Conservation (phyloP, 2,329 filamentous ascomycete genomes). For the Pyricularia sp. region DNA sequence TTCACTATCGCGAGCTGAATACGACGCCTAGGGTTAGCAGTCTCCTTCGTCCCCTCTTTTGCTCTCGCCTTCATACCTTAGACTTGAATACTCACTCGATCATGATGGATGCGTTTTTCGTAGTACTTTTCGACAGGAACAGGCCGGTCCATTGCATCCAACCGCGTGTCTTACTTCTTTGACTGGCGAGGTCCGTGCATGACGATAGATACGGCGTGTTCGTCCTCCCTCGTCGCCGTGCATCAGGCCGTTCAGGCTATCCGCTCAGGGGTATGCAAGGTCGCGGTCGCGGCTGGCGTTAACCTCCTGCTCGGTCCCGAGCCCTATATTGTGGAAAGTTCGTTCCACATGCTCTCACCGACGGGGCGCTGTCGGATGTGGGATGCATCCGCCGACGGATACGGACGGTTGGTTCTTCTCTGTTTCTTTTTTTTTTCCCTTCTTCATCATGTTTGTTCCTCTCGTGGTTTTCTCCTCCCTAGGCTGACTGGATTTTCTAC, state of each 20-base stretch:
- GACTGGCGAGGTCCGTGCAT: constrained; percentile 25
- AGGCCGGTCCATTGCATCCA: constrained; percentile 17
- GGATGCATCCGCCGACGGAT: constrained; percentile 34
- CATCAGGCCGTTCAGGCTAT: constrained; percentile 23
- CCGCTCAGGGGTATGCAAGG: constrained; percentile 15
- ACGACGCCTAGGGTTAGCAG: constrained; percentile 7
- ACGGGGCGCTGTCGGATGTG: constrained; percentile 25
- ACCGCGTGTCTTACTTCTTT: constrained; percentile 26
- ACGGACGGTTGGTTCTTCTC: constrained; percentile 16
- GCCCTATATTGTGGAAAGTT: constrained; percentile 17
- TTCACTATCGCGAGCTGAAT: constrained; percentile 8
- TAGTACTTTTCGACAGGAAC: constrained; percentile 20
- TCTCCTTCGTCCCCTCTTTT: not conserved
- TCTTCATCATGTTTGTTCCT: not conserved
- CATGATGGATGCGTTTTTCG: not conserved
- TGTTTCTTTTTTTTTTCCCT: not conserved
- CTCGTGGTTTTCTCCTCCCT: not conserved
- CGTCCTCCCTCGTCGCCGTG: constrained; percentile 23
- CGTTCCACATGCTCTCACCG: constrained; percentile 22
- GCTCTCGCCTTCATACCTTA: no score
- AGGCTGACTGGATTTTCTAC: constrained; percentile 3
- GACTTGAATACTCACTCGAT: not conserved
- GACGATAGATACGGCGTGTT: constrained; percentile 32
- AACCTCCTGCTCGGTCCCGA: constrained; percentile 21
- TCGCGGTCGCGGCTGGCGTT: constrained; percentile 20